Percentiles rank a stretch among this genome's conserved stretches.
These are phyloP conservation scores for Saccharomycopsis crataegensis DNA, from an alignment of 1,139 yeast genomes.

Conservation along the genomic window DNA sequence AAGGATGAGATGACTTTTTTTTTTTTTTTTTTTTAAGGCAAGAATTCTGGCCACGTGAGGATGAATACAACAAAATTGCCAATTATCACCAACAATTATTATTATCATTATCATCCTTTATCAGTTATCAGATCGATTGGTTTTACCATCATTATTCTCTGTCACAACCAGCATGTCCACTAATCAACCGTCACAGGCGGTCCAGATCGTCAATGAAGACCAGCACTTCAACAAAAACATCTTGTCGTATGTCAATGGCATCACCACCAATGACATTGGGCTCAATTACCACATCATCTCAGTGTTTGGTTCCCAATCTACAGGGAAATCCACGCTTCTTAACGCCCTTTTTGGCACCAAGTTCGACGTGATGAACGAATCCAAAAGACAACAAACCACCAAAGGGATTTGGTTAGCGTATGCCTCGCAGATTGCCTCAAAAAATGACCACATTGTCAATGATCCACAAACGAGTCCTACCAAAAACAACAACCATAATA, in stretches of 20 bases:
- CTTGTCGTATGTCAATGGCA: slow-evolving; percentile 30
- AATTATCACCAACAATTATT: too few species aligned
- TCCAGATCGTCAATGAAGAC: slow-evolving; percentile 75
- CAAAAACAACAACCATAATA: slow-evolving; percentile 25
- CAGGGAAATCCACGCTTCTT: slow-evolving; percentile 89
- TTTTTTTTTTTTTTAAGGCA: too few species aligned
- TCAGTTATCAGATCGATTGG: too few species aligned
- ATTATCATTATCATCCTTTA: too few species aligned
- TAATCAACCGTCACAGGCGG: slow-evolving; percentile 27
- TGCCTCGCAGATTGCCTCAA: slow-evolving; percentile 38
- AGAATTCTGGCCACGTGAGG: too few species aligned
- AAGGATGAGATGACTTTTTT: too few species aligned
- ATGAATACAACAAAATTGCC: too few species aligned
- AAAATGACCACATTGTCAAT: slow-evolving; percentile 18
- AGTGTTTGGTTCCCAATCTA: slow-evolving; percentile 94
- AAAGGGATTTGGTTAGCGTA: slow-evolving; percentile 92
- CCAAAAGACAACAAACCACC: slow-evolving; percentile 76
- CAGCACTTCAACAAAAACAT: slow-evolving; percentile 49
- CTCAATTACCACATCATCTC: slow-evolving; percentile 83
- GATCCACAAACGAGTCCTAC: slow-evolving; percentile 1
- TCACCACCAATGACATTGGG: slow-evolving; percentile 41
- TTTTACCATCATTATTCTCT: too few species aligned
- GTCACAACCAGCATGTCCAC: background rate
- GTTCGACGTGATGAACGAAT: slow-evolving; percentile 91
- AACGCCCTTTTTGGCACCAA: slow-evolving; percentile 78